Percentiles rank a stretch among this genome's conserved stretches.
Conservation (phyloP, 2,329 filamentous ascomycete genomes). For the Microcera coccophila region DNA sequence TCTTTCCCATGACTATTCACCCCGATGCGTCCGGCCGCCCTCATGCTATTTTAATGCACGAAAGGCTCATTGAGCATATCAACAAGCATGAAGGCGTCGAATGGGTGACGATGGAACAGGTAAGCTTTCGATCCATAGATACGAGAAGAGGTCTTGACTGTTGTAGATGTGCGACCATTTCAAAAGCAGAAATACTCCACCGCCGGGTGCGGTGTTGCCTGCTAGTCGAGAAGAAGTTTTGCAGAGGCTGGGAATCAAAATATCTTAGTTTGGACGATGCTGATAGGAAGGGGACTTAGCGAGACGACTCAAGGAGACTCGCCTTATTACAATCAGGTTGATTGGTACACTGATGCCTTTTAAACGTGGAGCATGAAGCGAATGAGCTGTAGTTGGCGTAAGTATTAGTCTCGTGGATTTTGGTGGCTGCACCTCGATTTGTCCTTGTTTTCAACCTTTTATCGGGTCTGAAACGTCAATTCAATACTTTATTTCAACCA, state of each 20-base stretch:
- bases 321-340: too few relatives aligned
- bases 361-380: too few relatives aligned
- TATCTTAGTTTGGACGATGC: not conserved
- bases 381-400: too few relatives aligned
- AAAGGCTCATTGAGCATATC: slow-evolving; percentile 63
- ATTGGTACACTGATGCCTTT: too few relatives aligned
- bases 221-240: slow-evolving; percentile 32
- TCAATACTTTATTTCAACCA: too few relatives aligned
- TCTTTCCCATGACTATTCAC: slow-evolving; percentile 75
- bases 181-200: slow-evolving; percentile 58
- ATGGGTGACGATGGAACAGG: slow-evolving; percentile 65
- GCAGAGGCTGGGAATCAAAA: slow-evolving; percentile 9
- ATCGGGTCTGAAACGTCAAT: too few relatives aligned
- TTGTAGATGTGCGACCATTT: slow-evolving; percentile 62
- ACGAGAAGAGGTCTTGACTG: not conserved
- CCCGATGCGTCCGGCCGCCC: slow-evolving; percentile 69
- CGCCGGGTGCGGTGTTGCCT: slow-evolving; percentile 58
- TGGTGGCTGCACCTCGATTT: not conserved
- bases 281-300: too few relatives aligned
- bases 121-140: not conserved
- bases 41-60: slow-evolving; percentile 69
- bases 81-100: slow-evolving; percentile 59
- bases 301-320: too few relatives aligned
- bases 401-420: not conserved
- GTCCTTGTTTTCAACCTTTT: not conserved